Percentiles rank a stretch among this genome's conserved stretches.
phyloP scores from a whole-genome alignment of 306 rosid species.

The Acacia crassicarpa region DNA sequence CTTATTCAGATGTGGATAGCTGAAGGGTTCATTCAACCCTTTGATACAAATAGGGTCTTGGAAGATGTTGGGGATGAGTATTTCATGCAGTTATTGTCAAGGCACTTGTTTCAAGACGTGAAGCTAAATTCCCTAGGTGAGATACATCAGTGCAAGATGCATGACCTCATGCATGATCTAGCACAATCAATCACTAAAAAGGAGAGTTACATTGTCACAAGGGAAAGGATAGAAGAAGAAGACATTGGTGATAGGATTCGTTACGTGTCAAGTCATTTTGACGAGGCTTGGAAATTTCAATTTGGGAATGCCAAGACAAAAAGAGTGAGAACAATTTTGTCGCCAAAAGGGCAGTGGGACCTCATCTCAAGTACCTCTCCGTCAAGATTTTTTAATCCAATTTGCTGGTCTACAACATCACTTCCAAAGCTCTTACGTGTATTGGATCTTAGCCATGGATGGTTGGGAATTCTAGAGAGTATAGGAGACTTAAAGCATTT shows the following conservation, averaged over 20 bases:
- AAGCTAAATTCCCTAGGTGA: fast-evolving
- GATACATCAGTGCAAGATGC: no score
- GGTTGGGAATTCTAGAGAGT: neutral
- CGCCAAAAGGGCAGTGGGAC: no score
- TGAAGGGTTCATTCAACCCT: conserved; percentile 17
- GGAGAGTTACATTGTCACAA: neutral
- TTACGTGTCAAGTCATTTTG: neutral
- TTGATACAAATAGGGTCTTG: neutral
- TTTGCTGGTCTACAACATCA: neutral
- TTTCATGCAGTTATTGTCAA: no score
- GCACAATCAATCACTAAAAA: neutral
- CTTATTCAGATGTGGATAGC: conserved; percentile 26
- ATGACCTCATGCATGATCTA: conserved; percentile 28
- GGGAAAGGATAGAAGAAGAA: neutral
- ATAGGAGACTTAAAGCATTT: neutral
- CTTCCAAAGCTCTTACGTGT: neutral
- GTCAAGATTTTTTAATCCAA: no score
- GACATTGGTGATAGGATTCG: neutral
- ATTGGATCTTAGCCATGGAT: neutral
- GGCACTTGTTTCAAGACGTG: no score
- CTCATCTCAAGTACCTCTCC: neutral
- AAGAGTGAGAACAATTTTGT: neutral
- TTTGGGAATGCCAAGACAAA: neutral
- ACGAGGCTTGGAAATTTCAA: neutral
- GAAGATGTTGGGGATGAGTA: conserved; percentile 1